phyloP scores from a whole-genome alignment of 2,329 filamentous ascomycete genomes.

The Orbilia oligospora region DNA sequence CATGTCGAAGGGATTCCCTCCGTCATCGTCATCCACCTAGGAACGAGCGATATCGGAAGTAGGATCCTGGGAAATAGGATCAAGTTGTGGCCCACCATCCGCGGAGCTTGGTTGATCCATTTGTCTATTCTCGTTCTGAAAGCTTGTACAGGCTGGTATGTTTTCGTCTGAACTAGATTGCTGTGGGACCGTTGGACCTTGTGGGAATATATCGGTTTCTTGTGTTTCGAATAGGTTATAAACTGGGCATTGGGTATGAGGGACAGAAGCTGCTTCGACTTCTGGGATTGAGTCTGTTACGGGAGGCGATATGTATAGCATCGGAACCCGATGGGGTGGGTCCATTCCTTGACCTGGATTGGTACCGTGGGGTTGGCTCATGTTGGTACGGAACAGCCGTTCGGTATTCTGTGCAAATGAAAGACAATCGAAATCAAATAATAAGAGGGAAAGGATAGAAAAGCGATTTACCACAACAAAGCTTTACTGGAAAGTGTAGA shows the following conservation, averaged over 20 bases:
- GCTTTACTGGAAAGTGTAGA: not conserved
- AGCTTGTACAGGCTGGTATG: not conserved
- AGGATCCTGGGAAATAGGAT: not conserved
- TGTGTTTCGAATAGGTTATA: not conserved
- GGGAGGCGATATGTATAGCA: slow-evolving; percentile 17
- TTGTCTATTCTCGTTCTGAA: slow-evolving; percentile 10
- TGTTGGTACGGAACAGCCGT: not conserved
- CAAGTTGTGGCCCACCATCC: no score
- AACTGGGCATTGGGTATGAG: not conserved
- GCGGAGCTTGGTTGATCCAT: not conserved
- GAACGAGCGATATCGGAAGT: slow-evolving; percentile 6
- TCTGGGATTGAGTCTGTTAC: not conserved
- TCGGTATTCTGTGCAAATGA: not conserved
- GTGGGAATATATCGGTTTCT: not conserved
- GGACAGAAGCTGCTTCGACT: slow-evolving; percentile 11
- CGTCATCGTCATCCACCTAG: slow-evolving; percentile 17
- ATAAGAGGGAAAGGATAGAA: not conserved
- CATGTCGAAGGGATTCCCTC: slow-evolving; percentile 5
- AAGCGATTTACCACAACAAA: not conserved
- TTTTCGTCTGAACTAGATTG: slow-evolving; percentile 3
- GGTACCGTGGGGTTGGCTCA: not conserved
- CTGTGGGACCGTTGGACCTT: not conserved
- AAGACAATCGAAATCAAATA: not conserved
- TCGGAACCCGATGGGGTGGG: slow-evolving; percentile 1
- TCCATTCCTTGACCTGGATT: not conserved